A percentile compares a stretch with the other conserved stretches of the same genome.
These are phyloP conservation scores for Kodamaea kakaduensis DNA, from an alignment of 805 yeast species.

Conservation along the genomic window DNA sequence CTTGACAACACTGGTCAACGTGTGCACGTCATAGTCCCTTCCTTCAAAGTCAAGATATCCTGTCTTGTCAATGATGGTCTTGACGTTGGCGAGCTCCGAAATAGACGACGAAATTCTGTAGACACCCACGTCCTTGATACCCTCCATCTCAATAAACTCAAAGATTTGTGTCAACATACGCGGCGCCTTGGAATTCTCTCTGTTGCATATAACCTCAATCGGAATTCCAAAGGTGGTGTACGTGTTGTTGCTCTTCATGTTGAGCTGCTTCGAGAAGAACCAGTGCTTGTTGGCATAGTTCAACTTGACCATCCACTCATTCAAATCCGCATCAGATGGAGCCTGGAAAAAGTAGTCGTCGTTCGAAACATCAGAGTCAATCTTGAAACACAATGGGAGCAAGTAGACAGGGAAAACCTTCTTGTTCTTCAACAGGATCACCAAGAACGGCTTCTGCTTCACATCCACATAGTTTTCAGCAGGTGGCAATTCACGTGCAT, in stretches of 20 bases:
- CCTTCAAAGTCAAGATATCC: slow-evolving; percentile 52
- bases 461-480: slow-evolving; percentile 37
- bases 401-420: slow-evolving; percentile 52
- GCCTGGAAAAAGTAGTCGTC: slow-evolving; percentile 69
- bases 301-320: slow-evolving; percentile 64
- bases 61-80: slow-evolving; percentile 40
- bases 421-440: slow-evolving; percentile 44
- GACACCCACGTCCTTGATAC: slow-evolving; percentile 85
- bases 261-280: slow-evolving; percentile 45
- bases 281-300: slow-evolving; percentile 51
- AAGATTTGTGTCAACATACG: slow-evolving; percentile 60
- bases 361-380: slow-evolving; percentile 41
- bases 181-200: slow-evolving; percentile 66
- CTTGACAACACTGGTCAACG: slow-evolving; percentile 85
- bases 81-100: slow-evolving; percentile 42
- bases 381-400: slow-evolving; percentile 45
- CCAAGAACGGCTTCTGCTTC: slow-evolving; percentile 48
- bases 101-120: slow-evolving; percentile 66
- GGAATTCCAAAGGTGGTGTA: slow-evolving; percentile 80
- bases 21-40: slow-evolving; percentile 65
- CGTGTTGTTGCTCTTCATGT: slow-evolving; percentile 18
- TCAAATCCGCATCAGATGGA: slow-evolving; percentile 52
- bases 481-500: slow-evolving; percentile 58
- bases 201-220: slow-evolving; percentile 63
- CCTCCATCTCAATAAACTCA: slow-evolving; percentile 77